A percentile compares a stretch with the other conserved stretches of the same genome.
Conservation (phyloP, 805 yeast genomes). For the Saturnispora serradocipensis region DNA sequence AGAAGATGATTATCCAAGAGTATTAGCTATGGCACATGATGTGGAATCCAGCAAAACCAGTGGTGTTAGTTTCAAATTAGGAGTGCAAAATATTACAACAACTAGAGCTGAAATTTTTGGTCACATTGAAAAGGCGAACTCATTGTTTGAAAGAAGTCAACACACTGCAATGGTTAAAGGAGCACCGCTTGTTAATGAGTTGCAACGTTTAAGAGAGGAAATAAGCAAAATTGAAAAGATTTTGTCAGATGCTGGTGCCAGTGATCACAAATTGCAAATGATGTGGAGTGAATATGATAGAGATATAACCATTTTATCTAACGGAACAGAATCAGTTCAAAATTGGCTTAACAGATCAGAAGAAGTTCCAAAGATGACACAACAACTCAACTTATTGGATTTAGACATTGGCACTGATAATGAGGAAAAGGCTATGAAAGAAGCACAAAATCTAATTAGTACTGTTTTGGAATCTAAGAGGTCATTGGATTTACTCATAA, state of each 20-base stretch:
- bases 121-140: constrained; percentile 5
- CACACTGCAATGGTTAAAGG: constrained; percentile 19
- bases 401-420: constrained; percentile 39
- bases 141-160: constrained; percentile 27
- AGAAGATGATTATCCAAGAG: constrained; percentile 31
- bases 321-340: constrained; percentile 36
- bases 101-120: constrained; percentile 1
- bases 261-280: constrained; percentile 46
- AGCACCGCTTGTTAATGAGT: background rate
- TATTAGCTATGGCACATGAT: constrained; percentile 31
- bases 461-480: constrained; percentile 48
- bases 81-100: background rate
- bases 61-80: background rate
- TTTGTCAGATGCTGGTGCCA: constrained; percentile 48
- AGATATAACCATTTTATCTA: constrained; percentile 36
- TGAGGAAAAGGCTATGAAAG: constrained; percentile 16
- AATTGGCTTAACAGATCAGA: constrained; percentile 18
- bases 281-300: constrained; percentile 34
- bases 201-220: constrained; percentile 37
- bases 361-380: constrained; percentile 4
- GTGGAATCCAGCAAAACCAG: constrained; percentile 13
- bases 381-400: constrained; percentile 47
- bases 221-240: constrained; percentile 49
- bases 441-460: constrained; percentile 32
- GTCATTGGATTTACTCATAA: constrained; percentile 51